These are phyloP conservation scores for Cenchrus purpureus DNA, from an alignment of 176 grass and related monocot species.

Conservation along the genomic window DNA sequence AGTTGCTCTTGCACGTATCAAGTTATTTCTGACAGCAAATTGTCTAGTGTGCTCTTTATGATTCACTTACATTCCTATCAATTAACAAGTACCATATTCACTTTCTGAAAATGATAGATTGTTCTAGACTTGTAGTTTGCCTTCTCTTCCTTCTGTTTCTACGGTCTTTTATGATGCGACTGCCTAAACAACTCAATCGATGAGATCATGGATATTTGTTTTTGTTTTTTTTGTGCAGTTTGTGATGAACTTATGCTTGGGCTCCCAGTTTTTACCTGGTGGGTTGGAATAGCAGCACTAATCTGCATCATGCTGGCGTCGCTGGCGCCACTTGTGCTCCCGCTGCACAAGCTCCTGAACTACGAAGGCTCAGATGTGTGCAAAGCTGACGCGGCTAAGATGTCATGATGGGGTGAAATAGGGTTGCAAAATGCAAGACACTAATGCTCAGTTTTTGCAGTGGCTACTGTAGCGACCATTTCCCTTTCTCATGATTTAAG, in stretches of 20 bases:
- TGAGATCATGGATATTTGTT: constrained; percentile 4
- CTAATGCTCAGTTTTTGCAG: constrained; percentile 12
- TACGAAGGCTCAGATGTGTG: constrained; percentile 22
- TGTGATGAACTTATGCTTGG: constrained; percentile 79
- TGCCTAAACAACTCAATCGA: not conserved
- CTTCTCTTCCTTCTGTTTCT: not conserved
- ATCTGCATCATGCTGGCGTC: constrained; percentile 65
- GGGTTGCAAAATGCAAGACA: not conserved
- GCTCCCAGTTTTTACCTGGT: constrained; percentile 72
- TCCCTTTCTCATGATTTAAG: constrained; percentile 7
- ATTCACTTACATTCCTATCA: not conserved
- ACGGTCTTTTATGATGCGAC: not conserved
- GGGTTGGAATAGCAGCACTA: constrained; percentile 65
- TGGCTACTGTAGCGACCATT: constrained; percentile 21
- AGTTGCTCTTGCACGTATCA: not conserved
- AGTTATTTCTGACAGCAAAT: not conserved
- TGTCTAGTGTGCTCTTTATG: not conserved
- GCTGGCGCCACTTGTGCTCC: constrained; percentile 52
- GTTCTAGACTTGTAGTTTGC: not conserved
- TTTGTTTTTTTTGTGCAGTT: constrained; percentile 42
- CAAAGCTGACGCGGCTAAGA: constrained; percentile 19
- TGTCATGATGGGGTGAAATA: constrained; percentile 41
- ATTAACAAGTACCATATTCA: not conserved
- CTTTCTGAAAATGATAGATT: not conserved
- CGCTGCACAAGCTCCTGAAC: constrained; percentile 48